Base-by-base conservation (phyloP, 2,329 filamentous ascomycete genomes). In the Ciborinia camelliae region DNA sequence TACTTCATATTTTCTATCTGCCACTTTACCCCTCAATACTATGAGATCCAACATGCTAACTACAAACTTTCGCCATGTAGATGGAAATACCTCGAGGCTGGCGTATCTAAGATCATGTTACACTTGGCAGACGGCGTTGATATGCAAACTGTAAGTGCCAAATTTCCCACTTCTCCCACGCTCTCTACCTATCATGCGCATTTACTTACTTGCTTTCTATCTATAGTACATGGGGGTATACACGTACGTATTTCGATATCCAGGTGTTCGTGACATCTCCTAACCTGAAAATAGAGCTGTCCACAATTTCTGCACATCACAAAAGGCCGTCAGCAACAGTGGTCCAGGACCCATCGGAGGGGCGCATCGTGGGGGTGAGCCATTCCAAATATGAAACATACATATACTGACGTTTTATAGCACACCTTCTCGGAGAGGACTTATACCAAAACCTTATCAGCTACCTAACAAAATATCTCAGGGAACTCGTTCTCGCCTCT, bases 221-320 rank as follows among this genome's bases (percentile, higher is more conserved):
- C 55, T 67, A 32, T 75, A 90, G 82, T 98, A 98, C 79, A 97
- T 98, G 94, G 92, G 91, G 64, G 87, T 97, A 67, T 98, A 98
- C 79, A 97, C 94, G 89, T 92, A 76, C 71, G 79, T 77, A 61
- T 41, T 55, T 37, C 9, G 73, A 23, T 71, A 43, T 62, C 30
- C 47, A 53, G 28, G 26, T 51, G 12, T n/a, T n/a, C 3, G 45
- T 48, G 60, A 26, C 35, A 4, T 62, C 62, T 50, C 63, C 79
- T 85, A 70, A 85, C 73, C 26, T 53, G 53, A 58, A 59, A 58
- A 63, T 76, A 93, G 84, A 62, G 92, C 93, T 67, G 95, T 99
- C 58, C 95, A 99, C 80, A 97, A 99, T 81, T 99, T 99, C 78
- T 99, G 95, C 78, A 99, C 95, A 64, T 97, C 95, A 30, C 95